Conservation (phyloP, 306 rosid species). For the Vigna nakashimae region DNA sequence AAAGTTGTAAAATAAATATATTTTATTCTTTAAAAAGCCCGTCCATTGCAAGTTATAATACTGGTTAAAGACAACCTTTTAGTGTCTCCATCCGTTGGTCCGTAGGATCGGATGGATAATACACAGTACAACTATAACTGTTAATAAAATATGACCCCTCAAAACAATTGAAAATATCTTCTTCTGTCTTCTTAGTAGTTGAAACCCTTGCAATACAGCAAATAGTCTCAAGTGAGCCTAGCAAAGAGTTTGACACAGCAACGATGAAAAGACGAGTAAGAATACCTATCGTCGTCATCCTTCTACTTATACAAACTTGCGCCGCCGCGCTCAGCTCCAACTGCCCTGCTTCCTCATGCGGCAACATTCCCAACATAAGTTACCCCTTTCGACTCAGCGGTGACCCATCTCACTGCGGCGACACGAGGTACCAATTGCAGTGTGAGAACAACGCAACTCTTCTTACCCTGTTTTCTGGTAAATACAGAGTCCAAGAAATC, state of each 20-base stretch:
- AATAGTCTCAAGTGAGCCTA: not conserved
- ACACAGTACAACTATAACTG: not conserved
- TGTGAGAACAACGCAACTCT: not conserved
- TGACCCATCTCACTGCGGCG: not conserved
- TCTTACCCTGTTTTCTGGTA: not conserved
- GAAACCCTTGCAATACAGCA: not conserved
- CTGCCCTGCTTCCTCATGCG: not conserved
- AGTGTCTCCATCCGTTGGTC: too few species aligned
- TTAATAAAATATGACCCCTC: not conserved
- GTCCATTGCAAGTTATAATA: too few species aligned
- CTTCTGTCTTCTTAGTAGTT: not conserved
- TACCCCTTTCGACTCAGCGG: slow-evolving; percentile 4
- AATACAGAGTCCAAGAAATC: not conserved
- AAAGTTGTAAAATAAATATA: too few species aligned
- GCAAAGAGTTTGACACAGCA: not conserved
- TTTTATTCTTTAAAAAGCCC: too few species aligned
- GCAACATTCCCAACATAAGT: not conserved
- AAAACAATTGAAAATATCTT: not conserved
- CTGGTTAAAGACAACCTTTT: too few species aligned
- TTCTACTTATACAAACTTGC: not conserved
- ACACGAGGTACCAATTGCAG: not conserved
- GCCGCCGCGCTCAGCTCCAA: not conserved
- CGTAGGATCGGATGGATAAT: too few species aligned
- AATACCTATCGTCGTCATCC: not conserved
- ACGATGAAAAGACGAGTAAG: not conserved